phyloP scores from a whole-genome alignment of 805 yeast species.

The Spathaspora arborariae region DNA sequence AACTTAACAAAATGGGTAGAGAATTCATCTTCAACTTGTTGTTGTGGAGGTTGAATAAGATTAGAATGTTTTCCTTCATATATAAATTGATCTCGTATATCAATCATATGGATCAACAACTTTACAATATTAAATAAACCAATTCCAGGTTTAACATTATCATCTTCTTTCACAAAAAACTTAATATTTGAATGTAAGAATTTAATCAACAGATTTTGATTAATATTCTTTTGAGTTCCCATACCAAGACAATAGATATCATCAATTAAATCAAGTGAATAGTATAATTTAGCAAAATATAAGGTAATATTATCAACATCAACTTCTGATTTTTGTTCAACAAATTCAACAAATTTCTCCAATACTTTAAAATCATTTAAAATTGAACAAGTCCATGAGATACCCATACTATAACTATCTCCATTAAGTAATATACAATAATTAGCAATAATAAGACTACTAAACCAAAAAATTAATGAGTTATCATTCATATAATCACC shows the following conservation, averaged over 20 bases:
- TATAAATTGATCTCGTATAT: slow-evolving; percentile 12
- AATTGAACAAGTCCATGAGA: slow-evolving; percentile 48
- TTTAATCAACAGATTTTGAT: slow-evolving; percentile 9
- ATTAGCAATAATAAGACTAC: slow-evolving; percentile 39
- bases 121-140: slow-evolving; percentile 12
- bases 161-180: slow-evolving; percentile 2
- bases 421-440: slow-evolving; percentile 60
- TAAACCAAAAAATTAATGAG: slow-evolving; percentile 23
- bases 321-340: slow-evolving; percentile 17
- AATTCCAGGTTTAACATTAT: slow-evolving; percentile 5
- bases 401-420: slow-evolving; percentile 53
- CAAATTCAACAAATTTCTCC: slow-evolving; percentile 39
- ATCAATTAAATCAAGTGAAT: slow-evolving; percentile 41
- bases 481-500: slow-evolving; percentile 22
- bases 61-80: background rate
- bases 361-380: slow-evolving; percentile 57
- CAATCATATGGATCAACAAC: slow-evolving; percentile 13
- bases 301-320: slow-evolving; percentile 23
- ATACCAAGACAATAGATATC: slow-evolving; percentile 27
- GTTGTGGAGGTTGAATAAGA: background rate
- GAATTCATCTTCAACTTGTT: slow-evolving; percentile 8
- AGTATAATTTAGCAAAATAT: slow-evolving; percentile 42
- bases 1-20: slow-evolving; percentile 21
- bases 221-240: slow-evolving; percentile 25
- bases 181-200: background rate